Evolutionary conservation across 371 early-diverging fungal genomes (phyloP).

Genomic region (Capillidium heterosporum): DNA sequence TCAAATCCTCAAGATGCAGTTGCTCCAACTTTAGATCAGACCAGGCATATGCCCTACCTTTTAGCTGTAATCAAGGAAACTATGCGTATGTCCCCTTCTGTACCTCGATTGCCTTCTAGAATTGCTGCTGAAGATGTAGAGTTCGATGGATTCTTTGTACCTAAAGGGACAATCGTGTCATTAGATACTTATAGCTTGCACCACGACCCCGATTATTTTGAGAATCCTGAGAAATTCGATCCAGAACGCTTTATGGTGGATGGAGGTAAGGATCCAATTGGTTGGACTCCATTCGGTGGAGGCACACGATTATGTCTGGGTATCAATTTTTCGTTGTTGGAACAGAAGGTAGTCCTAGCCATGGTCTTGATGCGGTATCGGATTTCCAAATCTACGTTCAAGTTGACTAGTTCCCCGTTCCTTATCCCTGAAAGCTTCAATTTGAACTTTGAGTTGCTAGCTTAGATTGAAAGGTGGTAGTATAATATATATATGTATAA

Average conservation of each 20-base stretch:
- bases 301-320: too few relatives aligned
- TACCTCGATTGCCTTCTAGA: neutral
- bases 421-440: neutral
- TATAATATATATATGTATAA: too few relatives aligned
- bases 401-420: too few relatives aligned
- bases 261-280: neutral
- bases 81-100: slow-evolving; percentile 8
- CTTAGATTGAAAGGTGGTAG: too few relatives aligned
- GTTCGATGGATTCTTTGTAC: neutral
- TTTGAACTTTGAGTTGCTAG: neutral
- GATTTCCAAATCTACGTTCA: too few relatives aligned
- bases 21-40: slow-evolving; percentile 3
- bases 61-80: slow-evolving; percentile 9
- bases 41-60: slow-evolving; percentile 7
- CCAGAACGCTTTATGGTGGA: slow-evolving; percentile 13
- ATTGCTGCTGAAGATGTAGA: neutral
- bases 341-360: neutral
- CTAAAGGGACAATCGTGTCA: slow-evolving; percentile 10
- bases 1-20: slow-evolving; percentile 8
- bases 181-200: slow-evolving; percentile 14
- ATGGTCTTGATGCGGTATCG: too few relatives aligned
- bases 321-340: too few relatives aligned
- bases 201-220: slow-evolving; percentile 11
- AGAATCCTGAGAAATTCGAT: slow-evolving; percentile 13
- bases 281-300: too few relatives aligned